phyloP scores from a whole-genome alignment of 805 yeast species.

The Saturnispora serradocipensis region DNA sequence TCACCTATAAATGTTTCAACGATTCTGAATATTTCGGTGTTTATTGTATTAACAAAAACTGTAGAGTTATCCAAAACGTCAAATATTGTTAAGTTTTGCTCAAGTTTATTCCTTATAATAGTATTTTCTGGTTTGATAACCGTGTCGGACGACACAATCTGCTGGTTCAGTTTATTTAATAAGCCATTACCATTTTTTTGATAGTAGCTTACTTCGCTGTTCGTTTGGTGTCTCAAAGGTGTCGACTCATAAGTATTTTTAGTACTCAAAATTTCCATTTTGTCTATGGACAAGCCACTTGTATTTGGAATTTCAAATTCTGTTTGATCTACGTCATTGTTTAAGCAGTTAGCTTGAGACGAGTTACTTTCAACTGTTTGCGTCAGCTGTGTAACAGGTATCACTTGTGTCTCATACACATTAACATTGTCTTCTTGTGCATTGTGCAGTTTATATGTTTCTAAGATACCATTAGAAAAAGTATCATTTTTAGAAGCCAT shows the following conservation, averaged over 20 bases:
- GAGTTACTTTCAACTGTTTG: background rate
- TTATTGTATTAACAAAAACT: background rate
- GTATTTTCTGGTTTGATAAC: background rate
- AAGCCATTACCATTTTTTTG: background rate
- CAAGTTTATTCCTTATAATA: background rate
- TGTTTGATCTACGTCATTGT: slow-evolving; percentile 1
- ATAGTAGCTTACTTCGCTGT: background rate
- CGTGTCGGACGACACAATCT: background rate
- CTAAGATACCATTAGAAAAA: background rate
- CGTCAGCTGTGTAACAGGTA: background rate
- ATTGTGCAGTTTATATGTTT: background rate
- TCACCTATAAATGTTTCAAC: background rate
- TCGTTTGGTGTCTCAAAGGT: background rate
- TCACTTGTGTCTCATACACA: background rate
- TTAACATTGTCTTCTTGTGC: background rate
- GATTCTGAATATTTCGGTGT: background rate
- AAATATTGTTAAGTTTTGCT: background rate
- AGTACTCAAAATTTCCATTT: background rate
- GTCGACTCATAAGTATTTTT: background rate
- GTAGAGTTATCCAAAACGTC: slow-evolving; percentile 1
- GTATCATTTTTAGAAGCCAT: background rate
- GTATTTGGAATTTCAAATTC: slow-evolving; percentile 14
- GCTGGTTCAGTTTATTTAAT: background rate
- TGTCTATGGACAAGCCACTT: slow-evolving; percentile 6
- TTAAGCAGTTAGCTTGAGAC: background rate